phyloP scores from a whole-genome alignment of 2,329 filamentous ascomycete species.

The Elsinoe perseae region DNA sequence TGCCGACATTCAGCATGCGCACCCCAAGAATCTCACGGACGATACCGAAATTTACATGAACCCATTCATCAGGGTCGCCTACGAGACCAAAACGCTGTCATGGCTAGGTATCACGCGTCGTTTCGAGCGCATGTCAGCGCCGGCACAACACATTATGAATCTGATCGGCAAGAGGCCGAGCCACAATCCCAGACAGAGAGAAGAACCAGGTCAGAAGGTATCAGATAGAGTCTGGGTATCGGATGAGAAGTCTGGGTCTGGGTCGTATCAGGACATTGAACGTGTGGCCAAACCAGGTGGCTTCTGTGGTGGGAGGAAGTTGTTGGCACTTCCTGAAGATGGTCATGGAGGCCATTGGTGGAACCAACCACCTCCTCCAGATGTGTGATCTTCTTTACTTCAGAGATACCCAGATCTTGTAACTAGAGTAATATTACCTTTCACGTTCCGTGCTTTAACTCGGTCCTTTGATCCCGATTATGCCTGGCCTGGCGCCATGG shows the following conservation, averaged over 20 bases:
- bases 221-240: conserved; percentile 46
- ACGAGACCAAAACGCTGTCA: conserved; percentile 49
- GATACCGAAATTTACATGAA: conserved; percentile 63
- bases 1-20: conserved; percentile 34
- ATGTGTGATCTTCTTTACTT: neutral
- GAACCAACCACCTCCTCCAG: neutral
- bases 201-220: conserved; percentile 50
- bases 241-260: conserved; percentile 27
- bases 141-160: conserved; percentile 52
- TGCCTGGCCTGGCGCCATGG: too few species aligned
- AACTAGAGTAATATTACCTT: neutral
- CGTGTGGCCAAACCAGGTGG: conserved; percentile 45
- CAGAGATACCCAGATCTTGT: neutral
- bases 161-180: conserved; percentile 50
- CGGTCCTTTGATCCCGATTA: too few species aligned
- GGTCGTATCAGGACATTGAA: conserved; percentile 36
- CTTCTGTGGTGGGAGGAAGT: conserved; percentile 49
- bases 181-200: conserved; percentile 53
- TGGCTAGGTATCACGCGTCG: conserved; percentile 55
- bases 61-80: conserved; percentile 65
- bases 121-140: conserved; percentile 57
- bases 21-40: conserved; percentile 21
- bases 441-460: neutral
- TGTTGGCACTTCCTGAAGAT: conserved; percentile 40
- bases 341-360: conserved; percentile 15